Evolutionary conservation across 1,284 basidiomycete genomes (phyloP).

Genomic region (Malassezia caprae): DNA sequence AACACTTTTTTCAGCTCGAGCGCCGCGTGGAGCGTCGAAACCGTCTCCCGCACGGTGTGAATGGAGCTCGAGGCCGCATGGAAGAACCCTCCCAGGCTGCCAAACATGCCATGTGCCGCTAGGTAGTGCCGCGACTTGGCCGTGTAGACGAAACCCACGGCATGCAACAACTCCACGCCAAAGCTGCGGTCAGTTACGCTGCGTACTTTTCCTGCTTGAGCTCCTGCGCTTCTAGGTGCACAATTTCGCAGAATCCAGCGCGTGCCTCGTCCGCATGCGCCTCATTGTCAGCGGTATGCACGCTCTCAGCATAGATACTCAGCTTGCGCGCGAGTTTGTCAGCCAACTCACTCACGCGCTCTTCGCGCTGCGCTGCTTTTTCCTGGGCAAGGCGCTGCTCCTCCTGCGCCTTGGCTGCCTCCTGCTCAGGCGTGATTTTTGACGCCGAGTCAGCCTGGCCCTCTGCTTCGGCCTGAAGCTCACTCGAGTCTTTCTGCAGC

Average conservation of each 20-base stretch:
- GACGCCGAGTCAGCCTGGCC: slow-evolving; percentile 26
- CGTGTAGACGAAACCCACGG: slow-evolving; percentile 81
- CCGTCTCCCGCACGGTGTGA: slow-evolving; percentile 42
- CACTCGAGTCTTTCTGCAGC: slow-evolving; percentile 78
- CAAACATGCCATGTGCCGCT: slow-evolving; percentile 33
- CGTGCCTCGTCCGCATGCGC: slow-evolving; percentile 54
- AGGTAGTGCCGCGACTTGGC: slow-evolving; percentile 45
- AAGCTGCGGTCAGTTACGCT: slow-evolving; percentile 55
- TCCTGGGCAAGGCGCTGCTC: slow-evolving; percentile 56
- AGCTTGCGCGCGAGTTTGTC: slow-evolving; percentile 77
- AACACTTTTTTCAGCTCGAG: slow-evolving; percentile 73
- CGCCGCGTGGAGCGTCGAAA: slow-evolving; percentile 41
- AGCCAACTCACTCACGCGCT: slow-evolving; percentile 70
- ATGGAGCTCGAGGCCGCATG: slow-evolving; percentile 32
- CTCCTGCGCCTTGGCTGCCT: slow-evolving; percentile 66
- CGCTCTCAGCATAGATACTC: slow-evolving; percentile 82
- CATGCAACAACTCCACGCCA: slow-evolving; percentile 78
- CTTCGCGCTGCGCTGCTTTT: slow-evolving; percentile 69
- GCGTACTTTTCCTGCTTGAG: slow-evolving; percentile 57
- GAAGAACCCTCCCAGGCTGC: slow-evolving; percentile 31
- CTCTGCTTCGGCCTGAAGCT: slow-evolving; percentile 43
- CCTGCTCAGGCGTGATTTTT: slow-evolving; percentile 67
- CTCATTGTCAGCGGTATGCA: slow-evolving; percentile 61
- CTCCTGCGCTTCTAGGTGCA: slow-evolving; percentile 45
- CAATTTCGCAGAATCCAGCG: slow-evolving; percentile 38